Conservation (phyloP, 1,284 basidiomycete species). For the Inonotus hispidus region DNA sequence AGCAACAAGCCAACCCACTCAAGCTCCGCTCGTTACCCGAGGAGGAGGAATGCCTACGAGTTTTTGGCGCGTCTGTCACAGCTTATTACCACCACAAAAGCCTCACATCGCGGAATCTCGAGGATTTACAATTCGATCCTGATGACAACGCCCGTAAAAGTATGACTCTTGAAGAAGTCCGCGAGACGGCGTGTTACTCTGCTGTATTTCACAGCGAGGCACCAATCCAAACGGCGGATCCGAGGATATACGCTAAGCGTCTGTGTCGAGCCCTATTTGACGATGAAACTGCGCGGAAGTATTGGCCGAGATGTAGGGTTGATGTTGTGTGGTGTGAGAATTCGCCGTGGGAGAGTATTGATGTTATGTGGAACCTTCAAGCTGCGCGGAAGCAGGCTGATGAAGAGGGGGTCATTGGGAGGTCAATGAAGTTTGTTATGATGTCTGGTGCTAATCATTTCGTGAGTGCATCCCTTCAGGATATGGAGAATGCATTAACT, state of each 20-base stretch:
- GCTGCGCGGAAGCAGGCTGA: slow-evolving; percentile 2
- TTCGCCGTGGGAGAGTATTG: slow-evolving; percentile 13
- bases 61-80: slow-evolving; percentile 17
- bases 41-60: slow-evolving; percentile 6
- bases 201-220: slow-evolving; percentile 15
- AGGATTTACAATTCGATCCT: slow-evolving; percentile 7
- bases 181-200: slow-evolving; percentile 2
- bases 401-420: slow-evolving; percentile 9
- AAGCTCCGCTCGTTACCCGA: background rate
- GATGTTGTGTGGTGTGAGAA: slow-evolving; percentile 18
- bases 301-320: slow-evolving; percentile 14
- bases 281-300: slow-evolving; percentile 3
- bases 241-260: slow-evolving; percentile 8
- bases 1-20: background rate
- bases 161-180: slow-evolving; percentile 18
- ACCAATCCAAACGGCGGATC: background rate
- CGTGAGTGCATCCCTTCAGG: slow-evolving; percentile 13
- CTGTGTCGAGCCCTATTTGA: slow-evolving; percentile 18
- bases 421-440: slow-evolving; percentile 14
- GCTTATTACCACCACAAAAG: slow-evolving; percentile 19
- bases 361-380: slow-evolving; percentile 18
- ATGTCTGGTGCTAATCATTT: slow-evolving; percentile 21
- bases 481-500: background rate
- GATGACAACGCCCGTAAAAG: background rate
- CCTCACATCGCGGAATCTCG: slow-evolving; percentile 10